Evolutionary conservation across 1,284 basidiomycete species (phyloP).

Genomic region (Marasmius fiardii): DNA sequence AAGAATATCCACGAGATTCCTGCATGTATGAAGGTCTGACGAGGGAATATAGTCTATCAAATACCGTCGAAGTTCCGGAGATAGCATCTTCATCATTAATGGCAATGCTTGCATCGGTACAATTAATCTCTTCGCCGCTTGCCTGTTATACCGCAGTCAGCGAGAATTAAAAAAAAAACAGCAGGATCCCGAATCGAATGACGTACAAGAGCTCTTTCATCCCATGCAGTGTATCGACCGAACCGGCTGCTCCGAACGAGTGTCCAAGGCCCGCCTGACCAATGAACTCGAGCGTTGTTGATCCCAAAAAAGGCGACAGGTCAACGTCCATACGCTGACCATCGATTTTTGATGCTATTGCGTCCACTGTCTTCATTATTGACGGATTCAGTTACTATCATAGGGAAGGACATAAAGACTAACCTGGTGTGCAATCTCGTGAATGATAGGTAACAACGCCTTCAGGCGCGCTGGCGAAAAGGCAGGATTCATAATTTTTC

Average conservation of each 20-base stretch:
- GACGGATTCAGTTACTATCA: neutral
- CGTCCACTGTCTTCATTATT: too few relatives aligned
- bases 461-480: neutral
- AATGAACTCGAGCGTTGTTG: neutral
- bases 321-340: neutral
- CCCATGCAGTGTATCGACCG: neutral
- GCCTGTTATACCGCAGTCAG: too few relatives aligned
- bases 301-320: neutral
- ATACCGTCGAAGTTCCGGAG: neutral
- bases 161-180: neutral
- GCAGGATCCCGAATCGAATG: too few relatives aligned
- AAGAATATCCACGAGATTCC: neutral
- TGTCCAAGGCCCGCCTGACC: neutral
- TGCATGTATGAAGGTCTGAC: neutral
- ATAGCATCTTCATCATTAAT: neutral
- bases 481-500: neutral
- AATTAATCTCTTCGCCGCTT: neutral
- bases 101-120: neutral
- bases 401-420: neutral
- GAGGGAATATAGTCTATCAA: neutral
- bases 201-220: neutral
- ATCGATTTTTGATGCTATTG: too few relatives aligned
- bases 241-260: neutral
- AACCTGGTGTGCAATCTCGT: neutral
- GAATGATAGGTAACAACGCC: neutral